Evolutionary conservation across 257 asterid species (phyloP), one percentile per base, ranked within the genome.

Genomic region (Gentiana straminea): DNA sequence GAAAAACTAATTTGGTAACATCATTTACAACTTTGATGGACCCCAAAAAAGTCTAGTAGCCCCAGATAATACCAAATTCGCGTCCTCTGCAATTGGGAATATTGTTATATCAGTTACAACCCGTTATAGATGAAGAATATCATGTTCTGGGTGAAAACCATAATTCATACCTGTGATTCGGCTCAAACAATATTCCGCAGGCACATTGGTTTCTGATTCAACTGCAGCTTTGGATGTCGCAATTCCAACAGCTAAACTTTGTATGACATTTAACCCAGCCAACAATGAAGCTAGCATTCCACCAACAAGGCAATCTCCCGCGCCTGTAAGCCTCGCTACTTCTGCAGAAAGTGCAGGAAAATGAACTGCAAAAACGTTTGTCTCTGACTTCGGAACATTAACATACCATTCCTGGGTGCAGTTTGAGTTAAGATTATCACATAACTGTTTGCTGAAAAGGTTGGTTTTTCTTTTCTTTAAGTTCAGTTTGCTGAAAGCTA

Each of bases 271-370:
- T 51, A 91, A 81, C 75, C 97, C 93, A 24, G 93, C 73, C 48
- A 84, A 83, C 6, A 77, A 48, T 5, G 97, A 84, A 59, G 97
- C 87, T 15, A 87, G 15, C 0, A 67, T 61, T 49, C 94, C 98
- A 39, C 98, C 98, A 57, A 87, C 98, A 57, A 87, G 82, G 79
- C 97, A 91, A 77, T 87, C 98, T 50, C 98, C 97, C 3, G 93
- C 93, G 44, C 98, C 98, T 1, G 86, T 84, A 54, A 84, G 83
- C 70, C 86, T 76, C 49, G 74, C 86, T 1, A 85, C 90, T 7
- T 87, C 67, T 35, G 95, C 84, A 55, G 95, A 50, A 48, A 85
- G 77, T 13, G 97, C 86, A 39, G 97, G 95, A 64, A 84, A 77
- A 84, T 87, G 93, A 44, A 91, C 57, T 4, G 84, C 86, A 35